Percentiles rank a stretch among this genome's conserved stretches.
Evolutionary conservation across 2,329 filamentous ascomycete genomes (phyloP).

Genomic region (Aspergillus pseudonomiae): DNA sequence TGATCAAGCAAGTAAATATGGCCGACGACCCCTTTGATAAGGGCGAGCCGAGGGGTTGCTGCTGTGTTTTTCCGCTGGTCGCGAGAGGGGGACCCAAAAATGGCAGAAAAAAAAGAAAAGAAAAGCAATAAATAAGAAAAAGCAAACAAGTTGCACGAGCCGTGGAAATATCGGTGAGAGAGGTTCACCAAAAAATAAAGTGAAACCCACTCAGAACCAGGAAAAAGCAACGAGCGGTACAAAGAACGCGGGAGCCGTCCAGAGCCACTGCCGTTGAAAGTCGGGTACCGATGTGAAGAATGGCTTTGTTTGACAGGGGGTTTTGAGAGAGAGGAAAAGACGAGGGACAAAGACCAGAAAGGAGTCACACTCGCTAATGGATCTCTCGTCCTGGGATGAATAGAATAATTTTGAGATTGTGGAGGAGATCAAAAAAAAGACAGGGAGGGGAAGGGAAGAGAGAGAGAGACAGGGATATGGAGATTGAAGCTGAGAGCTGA

Average conservation of each 20-base stretch:
- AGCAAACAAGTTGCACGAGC: conserved; percentile 13
- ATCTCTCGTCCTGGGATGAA: background rate
- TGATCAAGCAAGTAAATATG: conserved; percentile 1
- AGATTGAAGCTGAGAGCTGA: background rate
- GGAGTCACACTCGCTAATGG: background rate
- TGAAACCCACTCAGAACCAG: background rate
- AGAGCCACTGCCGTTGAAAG: conserved; percentile 9
- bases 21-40: conserved; percentile 11
- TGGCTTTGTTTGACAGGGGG: conserved; percentile 19
- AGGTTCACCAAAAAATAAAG: background rate
- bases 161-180: conserved; percentile 7
- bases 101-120: conserved; percentile 6
- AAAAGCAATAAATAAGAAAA: conserved; percentile 4
- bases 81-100: background rate
- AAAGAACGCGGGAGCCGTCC: conserved; percentile 3
- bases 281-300: conserved; percentile 11
- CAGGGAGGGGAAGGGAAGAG: background rate
- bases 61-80: background rate
- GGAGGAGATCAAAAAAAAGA: background rate
- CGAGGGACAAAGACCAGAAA: background rate
- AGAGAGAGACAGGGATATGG: background rate
- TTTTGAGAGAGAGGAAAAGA: background rate
- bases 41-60: conserved; percentile 9
- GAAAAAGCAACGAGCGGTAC: conserved; percentile 8
- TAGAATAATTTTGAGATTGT: background rate